Conservation (phyloP, 345 rosid species). For the Barbarea vulgaris region DNA sequence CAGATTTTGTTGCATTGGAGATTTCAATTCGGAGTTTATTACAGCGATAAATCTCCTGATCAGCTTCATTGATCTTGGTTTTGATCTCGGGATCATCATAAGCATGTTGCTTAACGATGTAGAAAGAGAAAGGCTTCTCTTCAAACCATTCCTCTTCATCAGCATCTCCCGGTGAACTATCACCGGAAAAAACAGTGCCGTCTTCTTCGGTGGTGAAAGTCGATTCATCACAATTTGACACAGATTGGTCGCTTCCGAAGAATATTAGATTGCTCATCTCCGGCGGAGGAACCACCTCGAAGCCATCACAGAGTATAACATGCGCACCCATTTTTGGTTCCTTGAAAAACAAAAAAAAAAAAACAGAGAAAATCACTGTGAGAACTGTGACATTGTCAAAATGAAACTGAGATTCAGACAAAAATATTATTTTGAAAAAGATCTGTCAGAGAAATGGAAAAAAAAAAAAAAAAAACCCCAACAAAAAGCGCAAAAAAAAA, state of each 20-base stretch:
- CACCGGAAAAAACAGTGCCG: conserved; percentile 49
- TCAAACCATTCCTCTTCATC: conserved; percentile 66
- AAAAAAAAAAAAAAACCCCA: not conserved
- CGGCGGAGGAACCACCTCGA: conserved; percentile 60
- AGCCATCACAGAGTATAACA: conserved; percentile 45
- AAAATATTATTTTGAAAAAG: not conserved
- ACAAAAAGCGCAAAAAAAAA: not conserved
- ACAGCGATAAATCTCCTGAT: conserved; percentile 57
- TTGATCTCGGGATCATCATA: conserved; percentile 66
- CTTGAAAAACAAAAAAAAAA: not conserved
- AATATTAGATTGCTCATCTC: conserved; percentile 53
- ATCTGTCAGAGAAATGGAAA: conserved; percentile 4
- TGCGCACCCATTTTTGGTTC: conserved; percentile 26
- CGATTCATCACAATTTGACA: conserved; percentile 52
- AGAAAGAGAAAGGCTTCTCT: conserved; percentile 54
- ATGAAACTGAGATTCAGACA: conserved; percentile 23
- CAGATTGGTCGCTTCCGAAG: conserved; percentile 49
- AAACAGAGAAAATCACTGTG: conserved; percentile 29
- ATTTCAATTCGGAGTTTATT: conserved; percentile 52
- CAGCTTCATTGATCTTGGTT: conserved; percentile 63
- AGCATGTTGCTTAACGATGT: conserved; percentile 54
- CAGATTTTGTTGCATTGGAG: conserved; percentile 44
- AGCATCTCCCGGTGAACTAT: conserved; percentile 56
- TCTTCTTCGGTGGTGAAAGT: conserved; percentile 43
- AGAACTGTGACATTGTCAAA: conserved; percentile 15